Conservation (phyloP, 345 rosid species). For the Carallia pectinifolia region DNA sequence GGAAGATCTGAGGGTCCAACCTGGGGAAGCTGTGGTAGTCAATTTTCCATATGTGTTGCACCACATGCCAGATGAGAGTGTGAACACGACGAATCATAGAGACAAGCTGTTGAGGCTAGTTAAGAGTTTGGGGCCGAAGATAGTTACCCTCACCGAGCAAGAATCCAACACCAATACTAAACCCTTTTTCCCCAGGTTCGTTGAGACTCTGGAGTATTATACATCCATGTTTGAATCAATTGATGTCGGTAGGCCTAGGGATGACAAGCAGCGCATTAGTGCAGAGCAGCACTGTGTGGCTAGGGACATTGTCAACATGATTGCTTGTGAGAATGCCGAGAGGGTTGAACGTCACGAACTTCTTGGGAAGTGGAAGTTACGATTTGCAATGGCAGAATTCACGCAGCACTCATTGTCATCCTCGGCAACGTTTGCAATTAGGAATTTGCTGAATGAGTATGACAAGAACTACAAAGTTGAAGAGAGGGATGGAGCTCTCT, state of each 20-base stretch:
- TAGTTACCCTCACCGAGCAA: conserved; percentile 75
- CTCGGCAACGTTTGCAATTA: conserved; percentile 36
- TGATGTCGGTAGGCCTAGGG: conserved; percentile 52
- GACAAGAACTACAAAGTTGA: conserved; percentile 46
- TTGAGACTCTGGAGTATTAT: conserved; percentile 66
- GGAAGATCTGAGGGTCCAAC: conserved; percentile 54
- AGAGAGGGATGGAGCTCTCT: conserved; percentile 55
- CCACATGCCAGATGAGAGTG: conserved; percentile 99
- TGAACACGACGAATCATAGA: conserved; percentile 67
- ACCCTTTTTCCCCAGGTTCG: conserved; percentile 60
- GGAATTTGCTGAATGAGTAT: conserved; percentile 45
- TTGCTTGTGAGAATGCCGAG: conserved; percentile 74
- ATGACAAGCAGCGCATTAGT: conserved; percentile 62
- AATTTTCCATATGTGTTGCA: conserved; percentile 84
- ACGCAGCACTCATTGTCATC: conserved; percentile 40
- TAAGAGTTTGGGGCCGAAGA: conserved; percentile 75
- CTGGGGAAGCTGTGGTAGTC: conserved; percentile 83
- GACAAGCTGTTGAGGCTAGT: conserved; percentile 75
- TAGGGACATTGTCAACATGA: conserved; percentile 82
- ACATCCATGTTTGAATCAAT: conserved; percentile 83
- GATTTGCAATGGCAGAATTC: conserved; percentile 74
- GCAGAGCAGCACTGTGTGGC: conserved; percentile 90
- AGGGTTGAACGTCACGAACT: conserved; percentile 84
- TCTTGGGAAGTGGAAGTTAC: conserved; percentile 65
- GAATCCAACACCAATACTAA: conserved; percentile 83